These are phyloP conservation scores for Dictyostelium purpureum DNA, from an alignment of 78 protist genomes.

Conservation along the genomic window DNA sequence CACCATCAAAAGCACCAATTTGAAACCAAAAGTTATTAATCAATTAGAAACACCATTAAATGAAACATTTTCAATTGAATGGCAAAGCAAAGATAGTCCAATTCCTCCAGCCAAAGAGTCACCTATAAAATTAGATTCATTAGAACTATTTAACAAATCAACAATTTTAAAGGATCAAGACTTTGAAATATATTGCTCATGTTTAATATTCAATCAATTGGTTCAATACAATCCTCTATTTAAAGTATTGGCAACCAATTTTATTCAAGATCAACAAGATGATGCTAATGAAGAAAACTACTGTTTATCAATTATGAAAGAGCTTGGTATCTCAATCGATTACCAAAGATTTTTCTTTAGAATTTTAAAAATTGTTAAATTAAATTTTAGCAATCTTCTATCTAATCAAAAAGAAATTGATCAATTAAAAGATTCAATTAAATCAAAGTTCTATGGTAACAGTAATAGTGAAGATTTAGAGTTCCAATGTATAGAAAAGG, in stretches of 20 bases:
- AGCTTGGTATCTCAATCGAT: not conserved
- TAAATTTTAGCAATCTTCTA: not conserved
- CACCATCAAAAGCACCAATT: not conserved
- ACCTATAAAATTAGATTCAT: constrained; percentile 2
- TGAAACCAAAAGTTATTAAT: not conserved
- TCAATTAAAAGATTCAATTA: not conserved
- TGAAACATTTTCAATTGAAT: constrained; percentile 9
- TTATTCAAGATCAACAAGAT: not conserved
- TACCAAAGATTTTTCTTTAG: not conserved
- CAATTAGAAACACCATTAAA: constrained; percentile 34
- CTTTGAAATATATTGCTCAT: not conserved
- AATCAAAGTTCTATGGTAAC: not conserved
- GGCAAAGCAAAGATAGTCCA: constrained; percentile 60
- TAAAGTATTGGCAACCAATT: not conserved
- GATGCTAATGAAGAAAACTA: not conserved
- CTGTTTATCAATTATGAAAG: not conserved
- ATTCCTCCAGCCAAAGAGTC: not conserved
- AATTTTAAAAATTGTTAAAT: not conserved
- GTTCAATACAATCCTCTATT: too few species aligned
- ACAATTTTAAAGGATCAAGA: not conserved
- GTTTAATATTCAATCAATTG: too few species aligned
- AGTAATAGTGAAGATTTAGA: not conserved
- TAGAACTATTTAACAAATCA: not conserved
- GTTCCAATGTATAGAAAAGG: constrained; percentile 21
- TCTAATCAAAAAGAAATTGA: not conserved